Base-by-base conservation (phyloP, 1,284 basidiomycete species). In the Apiotrichum domesticum region DNA sequence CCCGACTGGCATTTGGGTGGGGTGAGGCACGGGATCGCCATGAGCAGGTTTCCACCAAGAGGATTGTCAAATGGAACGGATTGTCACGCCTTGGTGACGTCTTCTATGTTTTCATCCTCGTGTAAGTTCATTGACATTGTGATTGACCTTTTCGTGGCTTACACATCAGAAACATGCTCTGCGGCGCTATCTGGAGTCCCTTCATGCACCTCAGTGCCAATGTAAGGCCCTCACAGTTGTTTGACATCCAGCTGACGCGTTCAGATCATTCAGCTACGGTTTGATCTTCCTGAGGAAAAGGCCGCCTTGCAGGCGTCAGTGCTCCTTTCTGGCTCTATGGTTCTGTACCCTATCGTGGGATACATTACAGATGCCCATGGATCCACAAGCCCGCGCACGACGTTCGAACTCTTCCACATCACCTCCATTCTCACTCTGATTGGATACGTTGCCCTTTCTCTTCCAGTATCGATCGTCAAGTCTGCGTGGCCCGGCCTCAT, bases 141-240 rank as follows among this genome's bases (percentile, higher is more conserved):
- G 10, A 29, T n/a, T n/a, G 14, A 13, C 33, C 32, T 9, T 39
- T 39, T 8, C 37, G 8, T 14, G 4, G 41, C 54, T 55, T 35
- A 55, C 54, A 29, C 11, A 14, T 13, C 48, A 65, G 65, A 15
- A 89, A 89, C 62, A 72, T 89, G 6, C 75, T 88, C 14, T 88
- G 85, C 57, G 87, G 87, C n/a, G 79, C 82, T 59, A 84, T 88
- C 41, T 90, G 87, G 87, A 79, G 82, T 13, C 88, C 87, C 1
- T 89, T 88, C 68, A 83, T 83, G 11, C 87, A 90, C 67, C 82
- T 90, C 46, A 82, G 85, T 14, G 80, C 88, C n/a, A 87, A 87
- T 66, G 81, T 90, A 51, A 42, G 58, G 32, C 34, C 8, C 3
- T 39, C 47, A 21, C 14, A 11, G 7, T 32, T 34, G 8, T 34